Evolutionary conservation across 441 rosid species (phyloP), one percentile per base, ranked within the genome.

Genomic region (Isatis lusitanica): DNA sequence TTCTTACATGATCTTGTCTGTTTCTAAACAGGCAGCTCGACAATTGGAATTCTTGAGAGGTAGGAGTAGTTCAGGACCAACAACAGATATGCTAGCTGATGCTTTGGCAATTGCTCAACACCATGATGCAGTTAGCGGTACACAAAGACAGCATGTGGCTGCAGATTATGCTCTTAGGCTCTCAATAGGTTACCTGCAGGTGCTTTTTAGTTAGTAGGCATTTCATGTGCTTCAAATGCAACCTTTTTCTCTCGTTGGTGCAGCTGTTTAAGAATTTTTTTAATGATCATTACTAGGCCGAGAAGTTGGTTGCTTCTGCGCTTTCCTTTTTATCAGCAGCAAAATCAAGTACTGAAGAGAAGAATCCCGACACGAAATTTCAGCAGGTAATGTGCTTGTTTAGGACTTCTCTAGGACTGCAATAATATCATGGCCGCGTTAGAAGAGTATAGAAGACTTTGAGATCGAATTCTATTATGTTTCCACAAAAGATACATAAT

Each of bases 71-170:
- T 75, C 81, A 15, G 90, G 92, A 59, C 84, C 88, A 59, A 87
- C 76, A 68, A 85, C 87, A 0, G 83, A 87, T 66, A 73, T 73
- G 58, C 72, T 87, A 64, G 90, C 88, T 0, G 90, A 89, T 80
- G 89, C 94, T 56, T 78, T 89, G 78, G 89, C 94, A 76, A 79
- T 86, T 74, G 90, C 89, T 68, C 94, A 89, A 74, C 94, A 89
- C 71, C 94, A 89, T 80, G 94, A 89, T 71, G 94, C 92, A 65
- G 89, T 89, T 78, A 78, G 87, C 53, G 92, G 94, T 68, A 89
- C 94, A 16, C 81, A 85, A 83, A 84, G 89, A 73, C 94, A 89
- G 77, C 94, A 87, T 61, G 94, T 89, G 61, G 92, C 92, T 58
- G 85, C 85, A 74, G 94, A 89, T 78, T 89, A 89, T 81, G 92